Base-by-base conservation (phyloP, 371 early-diverging fungal species). In the Conidiobolus incongruus region DNA sequence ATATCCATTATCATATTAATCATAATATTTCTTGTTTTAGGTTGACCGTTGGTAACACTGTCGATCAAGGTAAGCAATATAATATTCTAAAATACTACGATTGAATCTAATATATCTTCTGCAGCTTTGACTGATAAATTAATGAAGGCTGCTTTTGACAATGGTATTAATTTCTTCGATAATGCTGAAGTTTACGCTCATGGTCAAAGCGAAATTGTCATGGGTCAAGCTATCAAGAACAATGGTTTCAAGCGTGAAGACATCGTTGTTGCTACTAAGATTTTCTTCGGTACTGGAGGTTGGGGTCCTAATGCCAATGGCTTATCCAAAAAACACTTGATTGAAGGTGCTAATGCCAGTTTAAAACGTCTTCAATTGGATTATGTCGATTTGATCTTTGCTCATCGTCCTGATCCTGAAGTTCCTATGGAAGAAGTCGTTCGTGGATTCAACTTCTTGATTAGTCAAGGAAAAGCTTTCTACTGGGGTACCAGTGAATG, bases 401-500 rank as follows among this genome's bases (percentile, higher is more conserved):
- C 87, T n/a, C n/a, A n/a, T n/a, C n/a, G n/a, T n/a, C n/a, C n/a
- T n/a, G n/a, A n/a, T n/a, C n/a, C n/a, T n/a, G 58, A 59, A 35
- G 66, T 65, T 11, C 78, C 78, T 16, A 82, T 81, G 79, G 79
- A 81, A 51, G 87, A 87, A 51, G 69, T 68, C 37, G 85, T 87
- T 4, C 69, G 87, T 19, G 87, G 82, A 1, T 87, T 87, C 53
- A 81, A 81, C 54, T 68, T 68, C 62, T 68, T 80, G 37, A 82
- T 87, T 47, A 72, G 83, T 43, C 72, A 72, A 47, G 85, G 85
- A 21, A 69, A 69, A 69, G 77, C 81, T 3, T 66, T 84, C 34
- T 84, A 84, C 58, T 83, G 84, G 84, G 52, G 52, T 1, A 81
- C 82, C 1, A 71, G 72, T 26, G 88, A 87, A 61, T 87, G 88